Evolutionary conservation across 225 moss, liverwort and hornwort genomes (phyloP).

Genomic region (Asterella californica): DNA sequence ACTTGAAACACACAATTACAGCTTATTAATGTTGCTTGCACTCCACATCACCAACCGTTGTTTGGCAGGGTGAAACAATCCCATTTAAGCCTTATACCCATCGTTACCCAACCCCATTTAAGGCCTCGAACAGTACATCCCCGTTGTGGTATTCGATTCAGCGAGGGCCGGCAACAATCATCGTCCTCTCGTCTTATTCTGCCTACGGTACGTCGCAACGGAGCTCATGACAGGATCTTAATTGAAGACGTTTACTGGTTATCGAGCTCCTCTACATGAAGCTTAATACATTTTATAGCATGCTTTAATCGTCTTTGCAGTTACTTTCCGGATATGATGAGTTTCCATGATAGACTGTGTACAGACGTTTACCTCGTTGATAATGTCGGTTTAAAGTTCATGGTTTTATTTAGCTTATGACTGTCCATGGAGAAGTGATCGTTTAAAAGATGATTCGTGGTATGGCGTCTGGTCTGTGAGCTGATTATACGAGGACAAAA

Average conservation of each 20-base stretch:
- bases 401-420: too few relatives aligned
- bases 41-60: not conserved
- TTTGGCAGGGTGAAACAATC: slow-evolving; percentile 38
- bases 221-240: not conserved
- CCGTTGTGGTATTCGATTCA: slow-evolving; percentile 42
- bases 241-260: not conserved
- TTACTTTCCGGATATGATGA: too few relatives aligned
- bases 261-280: not conserved
- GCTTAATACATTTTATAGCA: too few relatives aligned
- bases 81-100: slow-evolving; percentile 45
- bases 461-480: not conserved
- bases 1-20: too few relatives aligned
- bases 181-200: slow-evolving; percentile 55
- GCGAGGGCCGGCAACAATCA: slow-evolving; percentile 53
- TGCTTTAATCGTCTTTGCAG: too few relatives aligned
- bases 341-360: too few relatives aligned
- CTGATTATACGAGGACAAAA: not conserved
- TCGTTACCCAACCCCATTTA: slow-evolving; percentile 46
- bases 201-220: slow-evolving; percentile 38
- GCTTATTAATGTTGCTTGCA: too few relatives aligned
- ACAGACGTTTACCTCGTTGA: too few relatives aligned
- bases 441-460: not conserved
- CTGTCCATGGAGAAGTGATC: too few relatives aligned
- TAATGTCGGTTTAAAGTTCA: too few relatives aligned
- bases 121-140: slow-evolving; percentile 38